Base-by-base conservation (phyloP, 306 rosid species). In the Albizia julibrissin region DNA sequence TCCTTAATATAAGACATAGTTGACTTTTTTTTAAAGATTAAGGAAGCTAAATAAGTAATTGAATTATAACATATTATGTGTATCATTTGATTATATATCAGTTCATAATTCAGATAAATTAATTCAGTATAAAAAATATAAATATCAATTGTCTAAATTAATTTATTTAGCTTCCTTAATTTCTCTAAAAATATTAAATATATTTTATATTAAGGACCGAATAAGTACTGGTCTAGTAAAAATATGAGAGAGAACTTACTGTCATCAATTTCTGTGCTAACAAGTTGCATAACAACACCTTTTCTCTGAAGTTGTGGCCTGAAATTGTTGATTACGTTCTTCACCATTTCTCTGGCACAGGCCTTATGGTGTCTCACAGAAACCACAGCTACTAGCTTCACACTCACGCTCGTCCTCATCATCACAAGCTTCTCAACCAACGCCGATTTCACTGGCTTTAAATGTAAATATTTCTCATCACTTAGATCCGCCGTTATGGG, bases 251-350 rank as follows among this genome's bases (percentile, higher is more conserved):
- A 54, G 24, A 46, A 61, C 84, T 78, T 84, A 88, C 93, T 26
- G 6, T 77, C 76, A 69, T 82, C 44, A 81, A 80, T 77, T 62
- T 75, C 15, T 43, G 87, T 75, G 81, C 89, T 84, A n/a, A 82
- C 85, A 72, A 88, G 91, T 81, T 86, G 91, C 29, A 90, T 76
- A 69, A 80, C 47, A 75, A 84, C 44, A 39, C 47, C 84, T 27
- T 47, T 72, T 44, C 21, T 42, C 11, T 65, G 83, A 29, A 40
- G 61, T 65, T 21, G 52, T 16, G 80, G 80, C 21, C 9, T 18
- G 64, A 83, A 88, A 65, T 33, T 33, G 47, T 66, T 33, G 11
- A 56, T 1, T n/a, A 85, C 52, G 10, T 59, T 80, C 44, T 78
- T 56, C 27, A 77, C 26, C 72, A 77, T 73, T 5, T 80, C 34